These are phyloP conservation scores for Calonectria pteridis DNA, from an alignment of 2,329 filamentous ascomycete genomes.

Conservation along the genomic window DNA sequence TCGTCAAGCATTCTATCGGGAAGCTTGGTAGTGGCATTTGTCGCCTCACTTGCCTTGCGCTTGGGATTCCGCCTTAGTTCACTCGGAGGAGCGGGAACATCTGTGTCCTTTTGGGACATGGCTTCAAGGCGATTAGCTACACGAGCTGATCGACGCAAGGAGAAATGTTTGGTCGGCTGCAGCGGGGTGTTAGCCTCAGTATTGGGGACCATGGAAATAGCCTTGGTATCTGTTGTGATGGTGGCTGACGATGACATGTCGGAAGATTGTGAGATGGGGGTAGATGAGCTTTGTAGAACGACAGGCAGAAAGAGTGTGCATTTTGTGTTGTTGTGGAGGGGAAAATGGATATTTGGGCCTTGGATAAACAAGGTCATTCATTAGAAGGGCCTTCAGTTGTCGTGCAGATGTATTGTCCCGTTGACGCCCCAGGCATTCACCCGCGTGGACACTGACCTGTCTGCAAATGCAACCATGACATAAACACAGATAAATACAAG, in stretches of 20 bases:
- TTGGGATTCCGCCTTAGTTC: constrained; percentile 56
- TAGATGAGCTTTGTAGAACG: background rate
- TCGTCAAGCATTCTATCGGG: constrained; percentile 59
- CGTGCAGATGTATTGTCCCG: background rate
- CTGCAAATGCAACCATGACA: background rate
- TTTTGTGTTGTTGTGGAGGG: background rate
- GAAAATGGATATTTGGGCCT: background rate
- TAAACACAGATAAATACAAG: background rate
- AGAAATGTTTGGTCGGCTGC: constrained; percentile 14
- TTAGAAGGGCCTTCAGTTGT: background rate
- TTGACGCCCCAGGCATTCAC: constrained; percentile 15
- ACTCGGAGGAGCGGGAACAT: constrained; percentile 27
- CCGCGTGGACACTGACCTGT: background rate
- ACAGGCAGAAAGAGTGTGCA: background rate
- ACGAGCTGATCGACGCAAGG: constrained; percentile 39
- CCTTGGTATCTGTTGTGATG: background rate
- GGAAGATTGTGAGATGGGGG: background rate
- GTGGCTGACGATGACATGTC: background rate
- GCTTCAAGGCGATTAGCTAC: constrained; percentile 17
- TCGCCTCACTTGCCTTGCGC: constrained; percentile 56
- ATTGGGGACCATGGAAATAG: constrained; percentile 4
- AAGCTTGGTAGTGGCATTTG: constrained; percentile 43
- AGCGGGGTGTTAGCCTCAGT: constrained; percentile 22
- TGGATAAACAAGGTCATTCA: background rate
- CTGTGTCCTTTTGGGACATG: constrained; percentile 6